phyloP scores from a whole-genome alignment of 164 flowering plant species.

The grape (Vitis vinifera) region DNA sequence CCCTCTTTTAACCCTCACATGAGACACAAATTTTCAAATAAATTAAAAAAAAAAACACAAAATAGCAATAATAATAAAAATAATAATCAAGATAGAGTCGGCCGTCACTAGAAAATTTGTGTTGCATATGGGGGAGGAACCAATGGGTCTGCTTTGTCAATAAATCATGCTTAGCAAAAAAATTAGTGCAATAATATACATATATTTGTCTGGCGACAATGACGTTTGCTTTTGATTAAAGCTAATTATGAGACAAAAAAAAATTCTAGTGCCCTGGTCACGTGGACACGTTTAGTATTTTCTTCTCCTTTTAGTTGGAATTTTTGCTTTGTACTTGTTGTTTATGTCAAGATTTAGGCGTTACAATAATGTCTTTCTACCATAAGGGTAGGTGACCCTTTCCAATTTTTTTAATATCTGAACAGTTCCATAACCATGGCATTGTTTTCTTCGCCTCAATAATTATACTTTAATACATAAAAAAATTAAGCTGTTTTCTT shows the following conservation, averaged over 20 bases:
- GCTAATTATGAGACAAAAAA: neutral
- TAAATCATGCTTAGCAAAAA: neutral
- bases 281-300: slow-evolving; percentile 12
- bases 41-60: no score
- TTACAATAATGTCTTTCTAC: neutral
- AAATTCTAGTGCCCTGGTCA: slow-evolving; percentile 10
- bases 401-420: slow-evolving; percentile 5
- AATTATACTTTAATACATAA: neutral
- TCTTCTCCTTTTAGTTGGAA: neutral
- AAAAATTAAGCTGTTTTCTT: no score
- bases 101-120: neutral
- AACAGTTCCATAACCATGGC: slow-evolving; percentile 8
- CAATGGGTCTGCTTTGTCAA: neutral
- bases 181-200: neutral
- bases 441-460: slow-evolving; percentile 19
- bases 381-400: slow-evolving; percentile 10
- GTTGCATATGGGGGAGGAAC: slow-evolving; percentile 1
- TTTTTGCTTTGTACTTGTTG: slow-evolving; percentile 4
- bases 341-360: neutral
- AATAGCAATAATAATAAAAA: no score
- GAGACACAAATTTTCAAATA: no score
- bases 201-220: no score
- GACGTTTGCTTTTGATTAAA: neutral
- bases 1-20: no score
- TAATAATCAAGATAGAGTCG: neutral